Evolutionary conservation across 805 yeast genomes (phyloP).

Genomic region (Danielia oregonensis): DNA sequence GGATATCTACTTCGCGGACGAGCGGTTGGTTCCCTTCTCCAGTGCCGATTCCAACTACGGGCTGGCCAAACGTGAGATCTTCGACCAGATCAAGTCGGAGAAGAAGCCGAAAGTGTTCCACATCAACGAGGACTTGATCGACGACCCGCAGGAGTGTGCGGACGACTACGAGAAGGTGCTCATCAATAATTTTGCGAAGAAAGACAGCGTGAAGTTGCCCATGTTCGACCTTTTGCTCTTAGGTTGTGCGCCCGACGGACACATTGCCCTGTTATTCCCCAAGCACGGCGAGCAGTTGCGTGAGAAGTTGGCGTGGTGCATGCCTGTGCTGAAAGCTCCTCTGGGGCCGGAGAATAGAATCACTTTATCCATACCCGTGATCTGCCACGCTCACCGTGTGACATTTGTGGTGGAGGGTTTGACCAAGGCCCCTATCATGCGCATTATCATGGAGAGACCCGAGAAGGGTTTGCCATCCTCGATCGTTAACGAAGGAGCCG

Average conservation of each 20-base stretch:
- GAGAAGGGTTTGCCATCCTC: conserved; percentile 94
- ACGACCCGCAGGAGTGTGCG: conserved; percentile 89
- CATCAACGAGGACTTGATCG: conserved; percentile 70
- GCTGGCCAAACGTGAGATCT: conserved; percentile 75
- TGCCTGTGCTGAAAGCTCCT: conserved; percentile 90
- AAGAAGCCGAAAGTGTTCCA: conserved; percentile 72
- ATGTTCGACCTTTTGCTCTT: conserved; percentile 85
- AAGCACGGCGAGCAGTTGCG: conserved; percentile 78
- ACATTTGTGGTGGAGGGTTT: conserved; percentile 96
- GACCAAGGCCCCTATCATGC: conserved; percentile 88
- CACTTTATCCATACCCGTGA: conserved; percentile 89
- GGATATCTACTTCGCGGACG: conserved; percentile 97
- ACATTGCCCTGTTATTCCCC: conserved; percentile 94
- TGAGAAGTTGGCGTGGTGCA: conserved; percentile 92
- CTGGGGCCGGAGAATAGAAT: conserved; percentile 82
- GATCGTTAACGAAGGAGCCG: conserved; percentile 93
- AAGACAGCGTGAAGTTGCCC: conserved; percentile 93
- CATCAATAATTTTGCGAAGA: conserved; percentile 88
- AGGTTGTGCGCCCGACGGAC: conserved; percentile 99
- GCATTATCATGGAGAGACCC: conserved; percentile 92
- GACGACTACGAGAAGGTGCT: conserved; percentile 85
- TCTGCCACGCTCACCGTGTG: conserved; percentile 88
- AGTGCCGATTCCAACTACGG: conserved; percentile 86
- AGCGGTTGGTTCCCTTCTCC: conserved; percentile 85
- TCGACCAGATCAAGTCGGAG: conserved; percentile 60